Evolutionary conservation across 768 basidiomycete genomes (phyloP), one percentile per base, ranked within the genome.

Genomic region (Dacryopinax spathularia): DNA sequence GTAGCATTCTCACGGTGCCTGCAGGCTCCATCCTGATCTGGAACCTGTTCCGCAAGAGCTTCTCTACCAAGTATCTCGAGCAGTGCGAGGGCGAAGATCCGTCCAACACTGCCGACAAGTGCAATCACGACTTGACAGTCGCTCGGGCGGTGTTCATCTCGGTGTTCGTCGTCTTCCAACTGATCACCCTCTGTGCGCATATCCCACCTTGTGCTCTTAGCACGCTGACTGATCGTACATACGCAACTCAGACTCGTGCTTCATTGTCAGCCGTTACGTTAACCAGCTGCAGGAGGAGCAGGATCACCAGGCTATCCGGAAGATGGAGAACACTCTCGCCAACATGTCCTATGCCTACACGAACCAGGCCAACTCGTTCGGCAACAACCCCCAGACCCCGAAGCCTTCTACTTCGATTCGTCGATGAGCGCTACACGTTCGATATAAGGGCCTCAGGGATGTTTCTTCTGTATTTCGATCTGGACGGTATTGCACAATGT

Each of bases 261-360:
- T 56, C 48, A 56, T 56, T 56, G 48, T 56, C 48, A 56, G 48
- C 48, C 48, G 48, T 56, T 56, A 56, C 48, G 48, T 56, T 29
- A 56, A 56, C 25, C 48, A 56, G 48, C 48, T 56, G 25, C 48
- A 56, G 48, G 48, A 56, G 29, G 48, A 56, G 48, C 48, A 56
- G 48, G 48, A 56, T 18, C 48, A 56, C 48, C 25, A 56, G 48
- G 48, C 48, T 9, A 56, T 56, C 48, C 48, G 48, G 25, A 56
- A 56, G 48, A 56, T 56, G 48, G 48, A 56, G 48, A 56, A 56
- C 48, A 56, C 48, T 31, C 48, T 56, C 25, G 48, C 48, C 5
- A 56, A 56, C 48, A 56, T 56, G 48, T 56, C 48, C 2, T 56
- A 56, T 29, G 48, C 48, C 5, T 56, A 56, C 48, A 56, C 48